Base-by-base conservation (phyloP, 176 grass and related monocot genomes). In the Thalia dealbata region DNA sequence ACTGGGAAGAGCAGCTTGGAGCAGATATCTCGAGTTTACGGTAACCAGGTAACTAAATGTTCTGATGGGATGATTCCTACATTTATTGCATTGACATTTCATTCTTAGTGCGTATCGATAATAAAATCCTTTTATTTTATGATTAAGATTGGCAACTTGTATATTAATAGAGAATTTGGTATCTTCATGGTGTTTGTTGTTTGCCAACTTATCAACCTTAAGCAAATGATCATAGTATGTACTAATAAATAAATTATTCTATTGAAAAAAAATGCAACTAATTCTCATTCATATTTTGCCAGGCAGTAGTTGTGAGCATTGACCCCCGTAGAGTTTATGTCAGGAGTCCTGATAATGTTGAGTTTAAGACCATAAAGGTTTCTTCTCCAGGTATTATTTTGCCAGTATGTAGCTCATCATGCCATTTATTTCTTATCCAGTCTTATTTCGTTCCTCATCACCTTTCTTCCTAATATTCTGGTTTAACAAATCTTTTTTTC, bases 241-340 rank as follows among this genome's bases (percentile, higher is more conserved):
- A 10, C 11, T 10, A 28, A 30, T 32, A 32, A 21, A 19, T 54
- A 16, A 25, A 8, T 27, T 51, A 28, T 28, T 11, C 45, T 71
- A 73, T 13, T 10, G 52, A 22, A 9, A 14, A 73, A 60, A 19
- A 73, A 66, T 54, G 75, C 42, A 67, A 10, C 21, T 71, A 30
- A 52, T 76, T 52, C 1, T 76, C 74, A 64, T 65, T 23, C 51
- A 35, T 14, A 14, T 61, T 15, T 85, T 81, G 16, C 79, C 74
- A 99, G 90, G 95, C 90, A 50, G 95, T 99, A 75, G 95, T 99
- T 79, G 95, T 99, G 68, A 99, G 95, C 77, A 93, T 99, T 80
- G 90, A 93, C 86, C 90, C 95, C 74, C 81, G 87, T 74, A 90
- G 87, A 81, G 71, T 93, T 22, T 93, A 93, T 64, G 74, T 93